Base-by-base conservation (phyloP, 2,329 filamentous ascomycete genomes). In the Colletotrichum sp. region DNA sequence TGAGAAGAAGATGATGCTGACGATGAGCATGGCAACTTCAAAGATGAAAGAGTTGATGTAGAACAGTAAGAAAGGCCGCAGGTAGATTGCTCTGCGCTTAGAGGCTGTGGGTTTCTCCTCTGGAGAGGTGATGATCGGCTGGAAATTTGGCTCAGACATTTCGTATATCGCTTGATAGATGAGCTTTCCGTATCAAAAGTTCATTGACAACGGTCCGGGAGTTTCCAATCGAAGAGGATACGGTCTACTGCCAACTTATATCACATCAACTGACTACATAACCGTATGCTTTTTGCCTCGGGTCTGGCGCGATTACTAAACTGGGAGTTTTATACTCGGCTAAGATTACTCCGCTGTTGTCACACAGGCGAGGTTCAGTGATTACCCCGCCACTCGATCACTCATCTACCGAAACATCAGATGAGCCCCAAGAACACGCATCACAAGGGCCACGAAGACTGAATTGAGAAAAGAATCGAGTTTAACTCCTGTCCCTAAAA, bases 381-480 rank as follows among this genome's bases (percentile, higher is more conserved):
- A 4, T 13, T 52, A 52, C 43, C n/a, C 43, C 43, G 43, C 43
- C 10, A 21, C 5, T 12, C n/a, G 43, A 21, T 52, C 43, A 52
- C n/a, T 21, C n/a, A 52, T 52, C 43, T 21, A 2, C 43, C 43
- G 43, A 21, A 21, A 52, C n/a, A 21, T 21, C n/a, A 21, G n/a
- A 52, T 21, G 43, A 52, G 21, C n/a, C 10, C 43, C n/a, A 21
- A 21, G 7, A 52, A 13, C n/a, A 21, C 12, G 3, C n/a, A 3
- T 52, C 43, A 52, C 43, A 48, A 21, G 18, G 10, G 5, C 0
- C 18, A 12, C 9, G 10, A 21, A 52, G 10, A 52, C n/a, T 6
- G 6, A 1, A 52, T 13, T 0, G 10, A 1, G 1, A 12, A 21
- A 7, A 13, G 0, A 3, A 1, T 52, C 43, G 43, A 21, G 4